Conservation (phyloP, 2,329 filamentous ascomycete genomes). For the Aspergillus tubingensis region DNA sequence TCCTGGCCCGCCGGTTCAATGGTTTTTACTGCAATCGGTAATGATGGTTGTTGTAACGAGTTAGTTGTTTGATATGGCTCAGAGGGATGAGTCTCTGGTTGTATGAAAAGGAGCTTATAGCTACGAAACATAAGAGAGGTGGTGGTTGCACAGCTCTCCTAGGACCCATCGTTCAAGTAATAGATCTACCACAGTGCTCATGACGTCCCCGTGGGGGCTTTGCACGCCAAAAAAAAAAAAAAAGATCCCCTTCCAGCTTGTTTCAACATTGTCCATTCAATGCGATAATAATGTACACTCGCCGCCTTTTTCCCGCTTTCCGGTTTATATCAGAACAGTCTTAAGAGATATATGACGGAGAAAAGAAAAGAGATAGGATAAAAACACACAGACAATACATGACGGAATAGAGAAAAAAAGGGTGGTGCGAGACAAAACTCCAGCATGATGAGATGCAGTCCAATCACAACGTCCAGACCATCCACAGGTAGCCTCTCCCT, state of each 20-base stretch:
- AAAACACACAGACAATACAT: conserved; percentile 20
- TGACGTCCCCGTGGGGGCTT: background rate
- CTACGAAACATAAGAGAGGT: no score
- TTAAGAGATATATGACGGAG: conserved; percentile 25
- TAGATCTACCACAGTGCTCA: no score
- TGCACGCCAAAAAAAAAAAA: no score
- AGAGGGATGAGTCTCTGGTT: no score
- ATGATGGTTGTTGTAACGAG: no score
- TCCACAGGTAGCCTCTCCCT: conserved; percentile 7
- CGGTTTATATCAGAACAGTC: conserved; percentile 23
- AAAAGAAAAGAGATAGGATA: conserved; percentile 23
- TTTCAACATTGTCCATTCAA: conserved; percentile 26
- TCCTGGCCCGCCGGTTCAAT: no score
- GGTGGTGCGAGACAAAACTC: conserved; percentile 25
- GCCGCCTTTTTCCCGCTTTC: conserved; percentile 31
- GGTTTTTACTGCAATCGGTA: no score
- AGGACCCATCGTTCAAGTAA: no score
- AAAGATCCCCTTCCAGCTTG: background rate
- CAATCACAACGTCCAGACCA: conserved; percentile 24
- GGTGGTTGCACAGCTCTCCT: no score
- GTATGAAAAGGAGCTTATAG: no score
- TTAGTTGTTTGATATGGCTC: no score
- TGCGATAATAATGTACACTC: conserved; percentile 43
- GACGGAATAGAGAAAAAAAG: conserved; percentile 17
- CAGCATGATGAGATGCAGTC: conserved; percentile 26